Conservation (phyloP, 768 basidiomycete genomes). For the Dioszegia aurantiaca region DNA sequence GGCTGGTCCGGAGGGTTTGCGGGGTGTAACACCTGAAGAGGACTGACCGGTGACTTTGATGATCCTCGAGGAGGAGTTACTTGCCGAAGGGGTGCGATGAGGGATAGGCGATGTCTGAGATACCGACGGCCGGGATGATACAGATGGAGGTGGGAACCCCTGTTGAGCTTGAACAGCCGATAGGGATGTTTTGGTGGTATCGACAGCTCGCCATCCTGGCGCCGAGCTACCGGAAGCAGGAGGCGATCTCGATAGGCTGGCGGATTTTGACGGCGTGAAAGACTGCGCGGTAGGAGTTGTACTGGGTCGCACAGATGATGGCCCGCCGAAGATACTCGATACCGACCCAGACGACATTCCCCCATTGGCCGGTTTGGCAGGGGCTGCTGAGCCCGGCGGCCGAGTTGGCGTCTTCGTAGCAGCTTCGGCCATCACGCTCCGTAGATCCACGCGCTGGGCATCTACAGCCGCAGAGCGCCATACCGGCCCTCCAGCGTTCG, state of each 20-base stretch:
- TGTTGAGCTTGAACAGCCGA: constrained; percentile 37
- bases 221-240: constrained; percentile 14
- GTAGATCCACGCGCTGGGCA: constrained; percentile 70
- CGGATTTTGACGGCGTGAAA: constrained; percentile 8
- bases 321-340: no score
- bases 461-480: constrained; percentile 35
- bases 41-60: constrained; percentile 20
- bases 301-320: background rate
- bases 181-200: constrained; percentile 24
- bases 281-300: constrained; percentile 14
- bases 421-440: constrained; percentile 76
- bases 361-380: background rate
- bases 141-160: constrained; percentile 11
- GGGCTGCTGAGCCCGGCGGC: constrained; percentile 7
- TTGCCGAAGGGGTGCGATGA: constrained; percentile 16
- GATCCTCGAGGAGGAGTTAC: background rate
- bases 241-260: constrained; percentile 4
- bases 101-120: constrained; percentile 31
- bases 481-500: constrained; percentile 20
- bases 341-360: no score
- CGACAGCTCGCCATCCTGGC: constrained; percentile 30
- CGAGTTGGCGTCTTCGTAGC: constrained; percentile 25
- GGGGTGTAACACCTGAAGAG: constrained; percentile 2
- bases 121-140: constrained; percentile 8
- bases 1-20: constrained; percentile 21